Base-by-base conservation (phyloP, 225 moss, liverwort and hornwort genomes). In the Polytrichum formosum region DNA sequence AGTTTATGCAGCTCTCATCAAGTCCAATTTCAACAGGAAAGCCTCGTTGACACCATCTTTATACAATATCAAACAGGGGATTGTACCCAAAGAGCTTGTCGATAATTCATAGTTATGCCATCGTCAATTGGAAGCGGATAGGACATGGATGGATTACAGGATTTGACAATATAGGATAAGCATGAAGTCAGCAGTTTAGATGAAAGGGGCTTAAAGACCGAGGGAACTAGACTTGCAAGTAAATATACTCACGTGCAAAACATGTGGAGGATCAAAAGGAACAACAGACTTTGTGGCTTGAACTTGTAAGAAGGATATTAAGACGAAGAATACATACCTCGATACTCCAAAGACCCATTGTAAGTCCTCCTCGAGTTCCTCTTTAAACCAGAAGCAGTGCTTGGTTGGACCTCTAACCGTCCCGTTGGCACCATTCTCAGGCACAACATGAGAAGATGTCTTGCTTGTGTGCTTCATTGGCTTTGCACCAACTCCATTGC, bases 261-360 rank as follows among this genome's bases (percentile, higher is more conserved):
- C 56, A 21, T 19, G 56, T 56, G 19, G 20, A 56, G 9, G 9
- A 35, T 2, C 9, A 9, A 35, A 8, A 35, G 35, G 35, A 35
- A 35, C 35, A 35, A 35, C 35, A 35, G 8, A 35, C 58, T 58
- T 26, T 23, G 23, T 23, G 9, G 58, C 58, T 58, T 20, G 58
- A 23, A 58, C 21, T 23, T 58, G 9, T 58, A 58, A 23, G 58
- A 58, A 20, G 8, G 20, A 20, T 22, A 21, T 8, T 58, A 1
- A 8, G 23, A 21, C 23, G 23, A 58, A 65, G 28, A 65, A 20
- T 13, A 31, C 28, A 23, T 74, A 93, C 96, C 90, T 97, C 60
- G 96, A 93, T 54, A 93, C 91, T 55, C 96, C 93, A 62, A 93
- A 97, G 30, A 93, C 88, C 96, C 96, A 97, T 27, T 90, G 91